Conservation (phyloP, 148 eudicot genomes). For the Rhododendron griersonianum region DNA sequence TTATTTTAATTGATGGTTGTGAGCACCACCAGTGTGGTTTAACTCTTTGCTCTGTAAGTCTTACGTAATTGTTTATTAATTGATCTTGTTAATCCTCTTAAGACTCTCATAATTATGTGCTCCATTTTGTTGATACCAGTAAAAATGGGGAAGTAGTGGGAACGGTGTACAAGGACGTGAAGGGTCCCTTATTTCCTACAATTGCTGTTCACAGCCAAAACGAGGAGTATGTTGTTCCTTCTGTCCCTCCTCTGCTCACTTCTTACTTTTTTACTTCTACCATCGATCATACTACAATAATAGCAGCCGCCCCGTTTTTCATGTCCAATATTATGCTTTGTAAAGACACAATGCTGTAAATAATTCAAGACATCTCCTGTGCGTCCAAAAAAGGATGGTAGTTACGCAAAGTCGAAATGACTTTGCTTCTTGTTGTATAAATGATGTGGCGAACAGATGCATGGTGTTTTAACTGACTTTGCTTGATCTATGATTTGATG, state of each 20-base stretch:
- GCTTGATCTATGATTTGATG: conserved; percentile 4
- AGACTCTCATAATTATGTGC: background rate
- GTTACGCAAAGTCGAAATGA: background rate
- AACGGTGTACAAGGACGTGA: conserved; percentile 60
- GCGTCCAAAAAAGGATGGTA: background rate
- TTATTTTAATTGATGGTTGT: conserved; percentile 11
- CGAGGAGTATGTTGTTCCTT: conserved; percentile 76
- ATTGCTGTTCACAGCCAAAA: conserved; percentile 93
- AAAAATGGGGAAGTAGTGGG: conserved; percentile 78
- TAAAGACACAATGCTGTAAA: background rate
- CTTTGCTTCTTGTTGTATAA: background rate
- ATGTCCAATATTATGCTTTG: background rate
- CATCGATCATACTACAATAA: background rate
- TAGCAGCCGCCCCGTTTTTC: background rate
- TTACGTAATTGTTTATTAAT: background rate
- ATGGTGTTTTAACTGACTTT: background rate
- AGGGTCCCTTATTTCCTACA: conserved; percentile 82
- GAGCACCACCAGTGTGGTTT: conserved; percentile 7
- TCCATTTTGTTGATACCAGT: conserved; percentile 35
- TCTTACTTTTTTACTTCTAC: background rate
- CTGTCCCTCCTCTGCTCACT: background rate
- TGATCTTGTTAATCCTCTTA: conserved; percentile 11
- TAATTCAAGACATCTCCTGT: background rate
- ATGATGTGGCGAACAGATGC: background rate
- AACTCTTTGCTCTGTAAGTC: background rate